These are phyloP conservation scores for Bothriochloa decipiens DNA, from an alignment of 176 grass and related monocot genomes.

Conservation along the genomic window DNA sequence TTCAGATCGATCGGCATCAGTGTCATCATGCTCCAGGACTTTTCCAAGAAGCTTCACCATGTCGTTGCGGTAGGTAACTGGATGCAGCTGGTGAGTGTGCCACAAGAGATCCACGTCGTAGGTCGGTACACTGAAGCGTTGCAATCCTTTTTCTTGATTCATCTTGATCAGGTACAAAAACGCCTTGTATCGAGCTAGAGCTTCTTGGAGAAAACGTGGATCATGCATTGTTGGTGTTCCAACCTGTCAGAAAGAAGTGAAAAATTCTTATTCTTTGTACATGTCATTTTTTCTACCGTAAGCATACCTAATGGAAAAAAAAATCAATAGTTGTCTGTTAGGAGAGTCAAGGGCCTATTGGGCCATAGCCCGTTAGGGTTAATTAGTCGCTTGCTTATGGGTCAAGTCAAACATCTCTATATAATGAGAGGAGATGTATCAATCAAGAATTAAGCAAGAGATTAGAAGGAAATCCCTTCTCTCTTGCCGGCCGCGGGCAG, in stretches of 20 bases:
- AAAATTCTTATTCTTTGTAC: slow-evolving; percentile 3
- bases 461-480: no score
- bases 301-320: background rate
- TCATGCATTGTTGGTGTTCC: slow-evolving; percentile 63
- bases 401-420: no score
- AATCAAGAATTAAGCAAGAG: no score
- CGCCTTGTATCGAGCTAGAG: slow-evolving; percentile 86
- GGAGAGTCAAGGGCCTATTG: no score
- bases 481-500: no score
- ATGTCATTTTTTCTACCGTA: slow-evolving; percentile 3
- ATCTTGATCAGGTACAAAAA: slow-evolving; percentile 87
- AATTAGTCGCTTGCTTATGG: no score
- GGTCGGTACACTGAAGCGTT: slow-evolving; percentile 76
- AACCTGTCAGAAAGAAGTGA: slow-evolving; percentile 55
- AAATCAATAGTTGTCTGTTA: background rate
- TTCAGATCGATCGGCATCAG: slow-evolving; percentile 74
- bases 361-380: no score
- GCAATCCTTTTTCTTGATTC: slow-evolving; percentile 77
- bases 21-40: slow-evolving; percentile 96
- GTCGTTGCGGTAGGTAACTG: slow-evolving; percentile 75
- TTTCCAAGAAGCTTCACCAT: slow-evolving; percentile 75
- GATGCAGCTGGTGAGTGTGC: slow-evolving; percentile 86
- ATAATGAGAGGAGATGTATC: no score
- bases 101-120: slow-evolving; percentile 94
- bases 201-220: slow-evolving; percentile 66